These are phyloP conservation scores for Sungouiella thailandica DNA, from an alignment of 805 yeast genomes.

Conservation along the genomic window DNA sequence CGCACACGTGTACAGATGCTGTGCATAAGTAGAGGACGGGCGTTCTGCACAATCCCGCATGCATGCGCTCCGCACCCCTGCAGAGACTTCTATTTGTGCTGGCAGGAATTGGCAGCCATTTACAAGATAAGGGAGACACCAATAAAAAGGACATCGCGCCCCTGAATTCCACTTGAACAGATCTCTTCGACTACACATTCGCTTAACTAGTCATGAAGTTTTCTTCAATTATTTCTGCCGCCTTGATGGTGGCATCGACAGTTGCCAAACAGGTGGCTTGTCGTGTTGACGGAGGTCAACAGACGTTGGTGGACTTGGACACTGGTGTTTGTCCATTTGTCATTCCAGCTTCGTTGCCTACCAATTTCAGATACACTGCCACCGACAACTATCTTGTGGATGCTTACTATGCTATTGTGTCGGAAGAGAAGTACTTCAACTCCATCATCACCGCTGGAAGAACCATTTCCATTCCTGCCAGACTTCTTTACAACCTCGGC, in stretches of 20 bases:
- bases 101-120: too few relatives aligned
- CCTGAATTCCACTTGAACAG: too few relatives aligned
- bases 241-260: constrained; percentile 18
- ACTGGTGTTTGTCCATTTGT: constrained; percentile 37
- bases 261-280: constrained; percentile 34
- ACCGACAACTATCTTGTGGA: constrained; percentile 28
- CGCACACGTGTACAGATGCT: too few relatives aligned
- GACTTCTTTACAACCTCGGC: constrained; percentile 19
- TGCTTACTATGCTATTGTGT: constrained; percentile 30
- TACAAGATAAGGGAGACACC: too few relatives aligned
- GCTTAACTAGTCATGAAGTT: constrained; percentile 15
- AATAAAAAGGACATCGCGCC: too few relatives aligned
- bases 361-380: constrained; percentile 21
- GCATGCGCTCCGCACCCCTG: too few relatives aligned
- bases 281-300: constrained; percentile 27
- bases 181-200: constrained; percentile 7
- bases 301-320: constrained; percentile 35
- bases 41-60: too few relatives aligned
- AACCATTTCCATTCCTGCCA: constrained; percentile 30
- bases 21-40: too few relatives aligned
- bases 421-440: constrained; percentile 24
- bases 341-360: constrained; percentile 25
- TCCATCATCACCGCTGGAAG: constrained; percentile 33
- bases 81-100: too few relatives aligned
- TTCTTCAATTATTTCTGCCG: constrained; percentile 17